Evolutionary conservation across 495 filamentous ascomycete genomes (phyloP).

Genomic region (Lasiosphaeriaceae sp.): DNA sequence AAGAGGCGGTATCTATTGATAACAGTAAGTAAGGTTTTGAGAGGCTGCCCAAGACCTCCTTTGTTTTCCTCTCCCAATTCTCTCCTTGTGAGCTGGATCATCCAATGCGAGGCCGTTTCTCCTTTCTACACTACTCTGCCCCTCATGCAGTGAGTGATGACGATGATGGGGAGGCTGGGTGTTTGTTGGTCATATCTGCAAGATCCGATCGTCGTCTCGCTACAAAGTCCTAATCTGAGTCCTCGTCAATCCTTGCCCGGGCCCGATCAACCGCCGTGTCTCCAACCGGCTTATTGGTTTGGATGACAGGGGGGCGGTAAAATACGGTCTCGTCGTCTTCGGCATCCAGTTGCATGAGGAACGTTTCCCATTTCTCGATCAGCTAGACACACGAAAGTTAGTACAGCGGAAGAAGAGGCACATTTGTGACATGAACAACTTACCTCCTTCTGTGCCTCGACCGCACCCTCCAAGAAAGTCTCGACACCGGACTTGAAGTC

Average conservation of each 20-base stretch:
- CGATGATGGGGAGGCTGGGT: neutral
- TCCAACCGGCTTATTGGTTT: slow-evolving; percentile 39
- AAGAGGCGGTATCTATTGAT: neutral
- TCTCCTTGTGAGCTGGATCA: neutral
- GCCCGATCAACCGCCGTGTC: slow-evolving; percentile 49
- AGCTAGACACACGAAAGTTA: slow-evolving; percentile 52
- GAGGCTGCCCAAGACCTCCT: neutral
- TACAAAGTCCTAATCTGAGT: slow-evolving; percentile 41
- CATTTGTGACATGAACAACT: slow-evolving; percentile 20
- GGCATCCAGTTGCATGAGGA: slow-evolving; percentile 88
- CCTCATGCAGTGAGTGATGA: neutral
- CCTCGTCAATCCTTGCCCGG: slow-evolving; percentile 47
- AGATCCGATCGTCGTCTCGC: slow-evolving; percentile 4
- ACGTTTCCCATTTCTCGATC: slow-evolving; percentile 98
- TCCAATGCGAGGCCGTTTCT: neutral
- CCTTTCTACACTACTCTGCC: neutral
- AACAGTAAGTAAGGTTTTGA: neutral
- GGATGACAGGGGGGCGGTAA: slow-evolving; percentile 58
- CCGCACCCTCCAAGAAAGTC: slow-evolving; percentile 92
- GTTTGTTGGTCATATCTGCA: slow-evolving; percentile 8
- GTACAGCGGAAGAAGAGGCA: slow-evolving; percentile 10
- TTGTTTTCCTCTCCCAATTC: neutral
- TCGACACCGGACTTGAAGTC: slow-evolving; percentile 98
- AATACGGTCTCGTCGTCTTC: slow-evolving; percentile 83
- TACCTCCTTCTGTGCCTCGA: slow-evolving; percentile 98